Evolutionary conservation across 257 asterid genomes (phyloP).

Genomic region (Thymus mandschuricus): DNA sequence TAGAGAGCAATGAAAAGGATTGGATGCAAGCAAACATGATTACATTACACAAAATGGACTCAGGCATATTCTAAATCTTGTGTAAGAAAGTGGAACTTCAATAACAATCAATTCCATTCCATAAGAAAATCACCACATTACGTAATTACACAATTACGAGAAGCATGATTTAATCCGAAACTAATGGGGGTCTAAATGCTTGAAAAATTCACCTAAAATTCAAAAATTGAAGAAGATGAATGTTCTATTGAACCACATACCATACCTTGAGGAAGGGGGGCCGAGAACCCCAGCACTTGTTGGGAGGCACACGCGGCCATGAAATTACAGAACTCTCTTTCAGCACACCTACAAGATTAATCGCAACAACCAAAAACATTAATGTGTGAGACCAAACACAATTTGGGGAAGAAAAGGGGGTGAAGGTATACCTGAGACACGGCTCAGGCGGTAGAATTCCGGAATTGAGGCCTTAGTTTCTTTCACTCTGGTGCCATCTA

Average conservation of each 20-base stretch:
- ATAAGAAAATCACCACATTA: not conserved
- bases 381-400: constrained; percentile 46
- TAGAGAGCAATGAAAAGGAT: not conserved
- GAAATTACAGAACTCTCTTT: constrained; percentile 78
- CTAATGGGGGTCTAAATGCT: not conserved
- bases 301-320: constrained; percentile 75
- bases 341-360: not conserved
- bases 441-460: constrained; percentile 70
- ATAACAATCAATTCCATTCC: not conserved
- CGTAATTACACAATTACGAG: not conserved
- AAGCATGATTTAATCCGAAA: not conserved
- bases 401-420: not conserved
- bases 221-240: not conserved
- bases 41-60: no score
- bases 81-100: no score
- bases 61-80: not conserved
- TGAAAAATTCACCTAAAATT: not conserved
- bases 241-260: not conserved
- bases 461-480: constrained; percentile 63
- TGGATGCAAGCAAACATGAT: no score
- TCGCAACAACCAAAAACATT: constrained; percentile 22
- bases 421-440: constrained; percentile 69
- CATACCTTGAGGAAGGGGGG: constrained; percentile 80
- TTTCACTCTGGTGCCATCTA: constrained; percentile 55
- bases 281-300: constrained; percentile 75